Conservation (phyloP, 2,329 filamentous ascomycete species). For the Clonostachys rosea region DNA sequence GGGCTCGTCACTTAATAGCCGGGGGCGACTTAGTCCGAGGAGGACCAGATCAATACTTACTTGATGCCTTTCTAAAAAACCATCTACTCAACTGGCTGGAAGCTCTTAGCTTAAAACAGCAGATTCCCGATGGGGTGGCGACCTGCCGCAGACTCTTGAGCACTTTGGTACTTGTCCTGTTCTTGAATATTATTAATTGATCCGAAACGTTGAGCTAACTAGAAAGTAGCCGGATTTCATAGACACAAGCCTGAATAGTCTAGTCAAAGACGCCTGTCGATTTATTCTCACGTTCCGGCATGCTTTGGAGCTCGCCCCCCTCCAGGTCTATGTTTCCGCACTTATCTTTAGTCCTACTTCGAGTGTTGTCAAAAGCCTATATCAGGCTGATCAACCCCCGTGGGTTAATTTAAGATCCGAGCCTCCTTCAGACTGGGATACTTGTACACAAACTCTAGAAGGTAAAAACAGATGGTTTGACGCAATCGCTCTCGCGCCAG, state of each 20-base stretch:
- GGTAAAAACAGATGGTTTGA: too few species aligned
- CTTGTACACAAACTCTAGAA: neutral
- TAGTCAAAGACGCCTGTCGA: too few species aligned
- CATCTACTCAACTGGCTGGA: constrained; percentile 37
- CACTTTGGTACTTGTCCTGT: too few species aligned
- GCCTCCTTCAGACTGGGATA: neutral
- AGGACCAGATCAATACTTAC: too few species aligned
- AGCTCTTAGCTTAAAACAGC: constrained; percentile 13
- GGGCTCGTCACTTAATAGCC: constrained; percentile 8
- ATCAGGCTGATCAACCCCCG: neutral
- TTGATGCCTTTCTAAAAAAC: constrained; percentile 7
- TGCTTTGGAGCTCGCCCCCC: neutral
- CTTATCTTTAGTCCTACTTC: neutral
- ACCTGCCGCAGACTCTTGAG: too few species aligned
- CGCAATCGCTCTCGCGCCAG: too few species aligned
- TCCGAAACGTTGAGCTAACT: neutral
- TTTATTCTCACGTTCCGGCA: neutral
- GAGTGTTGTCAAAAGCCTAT: neutral
- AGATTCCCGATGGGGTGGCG: too few species aligned
- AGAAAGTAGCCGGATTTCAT: neutral
- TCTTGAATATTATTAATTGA: too few species aligned
- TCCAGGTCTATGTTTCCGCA: neutral
- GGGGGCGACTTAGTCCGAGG: too few species aligned
- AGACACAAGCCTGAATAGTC: neutral
- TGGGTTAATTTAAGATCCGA: neutral